Evolutionary conservation across 352 stramenopile genomes (phyloP).

Genomic region (Pythium oligandrum): DNA sequence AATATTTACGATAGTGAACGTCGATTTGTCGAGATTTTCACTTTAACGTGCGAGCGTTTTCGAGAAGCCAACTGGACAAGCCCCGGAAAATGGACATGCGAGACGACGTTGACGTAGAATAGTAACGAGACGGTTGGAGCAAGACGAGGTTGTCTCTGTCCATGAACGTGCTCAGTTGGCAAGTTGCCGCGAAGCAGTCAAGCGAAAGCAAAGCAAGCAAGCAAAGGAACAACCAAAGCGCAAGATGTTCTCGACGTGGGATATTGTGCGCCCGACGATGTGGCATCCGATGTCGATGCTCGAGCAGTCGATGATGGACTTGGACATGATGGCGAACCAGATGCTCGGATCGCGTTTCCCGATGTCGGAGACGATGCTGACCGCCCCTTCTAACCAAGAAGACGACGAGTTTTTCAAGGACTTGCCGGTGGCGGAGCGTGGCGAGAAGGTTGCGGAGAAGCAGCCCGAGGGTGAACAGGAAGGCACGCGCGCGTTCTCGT

Average conservation of each 20-base stretch:
- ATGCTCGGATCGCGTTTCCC: conserved; percentile 28
- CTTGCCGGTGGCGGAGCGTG: conserved; percentile 36
- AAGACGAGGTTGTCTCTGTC: too few species aligned
- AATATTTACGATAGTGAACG: too few species aligned
- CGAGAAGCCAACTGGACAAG: too few species aligned
- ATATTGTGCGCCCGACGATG: conserved; percentile 64
- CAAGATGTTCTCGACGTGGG: conserved; percentile 66
- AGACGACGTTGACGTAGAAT: too few species aligned
- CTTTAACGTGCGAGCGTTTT: too few species aligned
- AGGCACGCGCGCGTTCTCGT: conserved; percentile 44
- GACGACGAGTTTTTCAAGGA: conserved; percentile 84
- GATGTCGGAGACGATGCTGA: conserved; percentile 26
- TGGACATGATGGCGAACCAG: conserved; percentile 37
- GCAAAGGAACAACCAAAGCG: conserved; percentile 1
- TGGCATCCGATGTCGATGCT: conserved; percentile 81
- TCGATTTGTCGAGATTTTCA: too few species aligned
- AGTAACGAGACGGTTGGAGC: too few species aligned
- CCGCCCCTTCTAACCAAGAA: conserved; percentile 25
- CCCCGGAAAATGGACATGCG: too few species aligned
- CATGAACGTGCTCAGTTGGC: background rate
- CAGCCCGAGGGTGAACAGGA: conserved; percentile 28
- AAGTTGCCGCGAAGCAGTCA: background rate
- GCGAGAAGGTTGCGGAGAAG: conserved; percentile 16
- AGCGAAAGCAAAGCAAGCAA: conserved; percentile 1
- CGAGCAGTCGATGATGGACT: conserved; percentile 82